Percentiles rank a stretch among this genome's conserved stretches.
Evolutionary conservation across 78 protist genomes (phyloP).

Genomic region (Neovahlkampfia damariscottae): DNA sequence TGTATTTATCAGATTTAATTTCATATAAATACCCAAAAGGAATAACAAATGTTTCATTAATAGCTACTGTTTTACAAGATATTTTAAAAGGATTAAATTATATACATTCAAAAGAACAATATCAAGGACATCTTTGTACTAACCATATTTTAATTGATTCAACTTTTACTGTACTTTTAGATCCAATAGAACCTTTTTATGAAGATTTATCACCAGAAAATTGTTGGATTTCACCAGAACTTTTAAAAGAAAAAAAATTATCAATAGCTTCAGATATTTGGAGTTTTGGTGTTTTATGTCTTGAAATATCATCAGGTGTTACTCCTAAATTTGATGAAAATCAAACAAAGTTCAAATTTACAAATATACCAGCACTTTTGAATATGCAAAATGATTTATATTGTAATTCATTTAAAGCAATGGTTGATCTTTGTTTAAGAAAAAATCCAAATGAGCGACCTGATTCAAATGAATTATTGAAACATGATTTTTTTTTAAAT

Average conservation of each 20-base stretch:
- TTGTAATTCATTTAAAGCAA: conserved; percentile 53
- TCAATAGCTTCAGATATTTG: conserved; percentile 49
- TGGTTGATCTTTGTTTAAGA: conserved; percentile 46
- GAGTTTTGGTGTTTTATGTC: conserved; percentile 57
- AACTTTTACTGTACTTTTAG: too few species aligned
- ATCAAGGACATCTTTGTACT: too few species aligned
- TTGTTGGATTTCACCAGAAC: conserved; percentile 34
- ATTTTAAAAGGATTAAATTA: conserved; percentile 4
- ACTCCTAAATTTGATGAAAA: conserved; percentile 46
- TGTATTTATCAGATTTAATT: background rate
- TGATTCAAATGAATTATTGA: background rate
- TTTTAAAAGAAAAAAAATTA: conserved; percentile 19
- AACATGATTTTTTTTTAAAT: background rate
- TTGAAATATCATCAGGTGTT: conserved; percentile 44
- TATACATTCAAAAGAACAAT: too few species aligned
- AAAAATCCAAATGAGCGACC: conserved; percentile 65
- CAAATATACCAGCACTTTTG: conserved; percentile 52
- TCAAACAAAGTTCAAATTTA: conserved; percentile 34
- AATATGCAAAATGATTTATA: conserved; percentile 31
- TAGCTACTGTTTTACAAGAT: conserved; percentile 1
- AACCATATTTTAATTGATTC: too few species aligned
- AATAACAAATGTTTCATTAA: background rate
- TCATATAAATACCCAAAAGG: background rate
- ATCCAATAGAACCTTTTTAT: too few species aligned
- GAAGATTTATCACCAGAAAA: too few species aligned